Percentiles rank a stretch among this genome's conserved stretches.
These are phyloP conservation scores for Limnanthes douglasii DNA, from an alignment of 345 rosid species.

Conservation along the genomic window DNA sequence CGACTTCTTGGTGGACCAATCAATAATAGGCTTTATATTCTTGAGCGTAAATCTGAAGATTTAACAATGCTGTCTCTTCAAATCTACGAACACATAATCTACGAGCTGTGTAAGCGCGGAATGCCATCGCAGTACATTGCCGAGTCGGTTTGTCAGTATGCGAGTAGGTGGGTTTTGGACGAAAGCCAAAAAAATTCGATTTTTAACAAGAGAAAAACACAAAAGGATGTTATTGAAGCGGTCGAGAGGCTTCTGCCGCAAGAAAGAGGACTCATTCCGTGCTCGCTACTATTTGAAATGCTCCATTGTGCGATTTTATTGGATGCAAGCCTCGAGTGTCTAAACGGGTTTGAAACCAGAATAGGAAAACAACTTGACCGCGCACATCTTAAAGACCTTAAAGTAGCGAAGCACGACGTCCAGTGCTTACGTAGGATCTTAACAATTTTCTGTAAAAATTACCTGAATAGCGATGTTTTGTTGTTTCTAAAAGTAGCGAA, in stretches of 20 bases:
- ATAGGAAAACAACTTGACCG: conserved; percentile 61
- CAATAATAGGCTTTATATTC: conserved; percentile 21
- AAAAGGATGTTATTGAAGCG: conserved; percentile 39
- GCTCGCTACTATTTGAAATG: conserved; percentile 39
- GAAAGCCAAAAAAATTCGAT: conserved; percentile 8
- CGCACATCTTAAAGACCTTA: conserved; percentile 45
- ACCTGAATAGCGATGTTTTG: conserved; percentile 8
- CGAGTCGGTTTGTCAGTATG: conserved; percentile 40
- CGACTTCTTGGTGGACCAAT: conserved; percentile 35
- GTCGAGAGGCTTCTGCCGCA: conserved; percentile 52
- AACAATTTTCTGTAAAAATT: conserved; percentile 35
- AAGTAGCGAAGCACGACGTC: conserved; percentile 34
- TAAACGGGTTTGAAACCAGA: conserved; percentile 52
- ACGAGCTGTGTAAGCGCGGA: conserved; percentile 19
- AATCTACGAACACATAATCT: conserved; percentile 31
- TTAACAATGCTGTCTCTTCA: conserved; percentile 35
- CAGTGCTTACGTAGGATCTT: conserved; percentile 44
- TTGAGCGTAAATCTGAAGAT: conserved; percentile 37
- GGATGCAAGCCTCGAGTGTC: conserved; percentile 38
- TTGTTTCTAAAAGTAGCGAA: conserved; percentile 31
- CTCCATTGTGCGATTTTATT: conserved; percentile 29
- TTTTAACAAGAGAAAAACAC: conserved; percentile 19
- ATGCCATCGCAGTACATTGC: conserved; percentile 26
- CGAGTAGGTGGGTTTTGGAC: conserved; percentile 30
- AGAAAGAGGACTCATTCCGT: conserved; percentile 33